Conservation (phyloP, 1,284 basidiomycete species). For the Agaricales sp. region DNA sequence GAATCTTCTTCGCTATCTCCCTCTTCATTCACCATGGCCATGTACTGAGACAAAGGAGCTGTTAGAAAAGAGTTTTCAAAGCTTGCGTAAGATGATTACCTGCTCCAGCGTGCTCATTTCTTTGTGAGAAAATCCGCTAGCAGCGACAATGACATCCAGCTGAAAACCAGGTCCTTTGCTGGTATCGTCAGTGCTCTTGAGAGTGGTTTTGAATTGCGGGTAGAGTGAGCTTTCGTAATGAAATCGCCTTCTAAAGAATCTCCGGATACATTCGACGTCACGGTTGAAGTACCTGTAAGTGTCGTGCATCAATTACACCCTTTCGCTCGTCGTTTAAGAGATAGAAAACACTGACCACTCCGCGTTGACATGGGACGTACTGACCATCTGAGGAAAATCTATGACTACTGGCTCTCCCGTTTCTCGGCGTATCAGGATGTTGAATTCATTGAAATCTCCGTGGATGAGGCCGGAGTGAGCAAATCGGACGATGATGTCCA, state of each 20-base stretch:
- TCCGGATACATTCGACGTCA: conserved; percentile 93
- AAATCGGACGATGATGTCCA: conserved; percentile 95
- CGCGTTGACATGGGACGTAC: conserved; percentile 92
- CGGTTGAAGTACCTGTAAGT: conserved; percentile 93
- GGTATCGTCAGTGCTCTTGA: neutral
- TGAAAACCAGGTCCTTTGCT: conserved; percentile 48
- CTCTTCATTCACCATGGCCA: conserved; percentile 46
- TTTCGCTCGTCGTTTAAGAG: conserved; percentile 8
- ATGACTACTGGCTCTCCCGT: conserved; percentile 86
- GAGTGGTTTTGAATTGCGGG: conserved; percentile 65
- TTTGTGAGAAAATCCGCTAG: conserved; percentile 82
- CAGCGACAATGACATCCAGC: conserved; percentile 84
- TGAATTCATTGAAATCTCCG: conserved; percentile 99
- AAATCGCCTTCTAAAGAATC: conserved; percentile 89
- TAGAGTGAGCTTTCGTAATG: conserved; percentile 86
- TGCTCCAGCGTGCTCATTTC: conserved; percentile 79
- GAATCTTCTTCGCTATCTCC: conserved; percentile 25
- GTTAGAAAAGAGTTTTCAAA: conserved; percentile 6
- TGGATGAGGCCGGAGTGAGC: conserved; percentile 92
- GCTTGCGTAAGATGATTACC: conserved; percentile 32
- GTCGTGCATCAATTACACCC: no score
- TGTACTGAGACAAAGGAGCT: conserved; percentile 37
- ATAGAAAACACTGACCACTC: conserved; percentile 66
- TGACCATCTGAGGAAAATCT: conserved; percentile 99
- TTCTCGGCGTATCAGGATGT: conserved; percentile 84